Percentiles rank a stretch among this genome's conserved stretches.
phyloP scores from a whole-genome alignment of 495 filamentous ascomycete species.

The Saxophila tyrrhenica region DNA sequence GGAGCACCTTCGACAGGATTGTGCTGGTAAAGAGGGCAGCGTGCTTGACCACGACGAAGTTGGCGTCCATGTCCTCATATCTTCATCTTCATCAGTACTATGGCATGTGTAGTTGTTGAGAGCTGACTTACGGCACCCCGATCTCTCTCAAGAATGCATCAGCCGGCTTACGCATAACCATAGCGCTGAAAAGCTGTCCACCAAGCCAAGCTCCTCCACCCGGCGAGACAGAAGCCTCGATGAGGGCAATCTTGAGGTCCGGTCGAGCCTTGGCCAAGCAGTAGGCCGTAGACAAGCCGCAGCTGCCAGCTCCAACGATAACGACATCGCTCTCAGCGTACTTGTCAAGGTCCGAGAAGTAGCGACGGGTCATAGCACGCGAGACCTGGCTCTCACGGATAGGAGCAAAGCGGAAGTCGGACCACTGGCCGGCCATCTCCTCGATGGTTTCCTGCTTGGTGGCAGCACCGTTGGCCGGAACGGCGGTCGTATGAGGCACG shows the following conservation, averaged over 20 bases:
- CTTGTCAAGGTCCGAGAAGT: slow-evolving; percentile 78
- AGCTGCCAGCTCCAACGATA: slow-evolving; percentile 80
- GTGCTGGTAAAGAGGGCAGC: slow-evolving; percentile 85
- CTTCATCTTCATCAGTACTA: neutral
- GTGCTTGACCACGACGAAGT: slow-evolving; percentile 86
- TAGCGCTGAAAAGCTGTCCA: slow-evolving; percentile 82
- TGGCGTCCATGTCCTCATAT: slow-evolving; percentile 14
- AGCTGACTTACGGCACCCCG: slow-evolving; percentile 50
- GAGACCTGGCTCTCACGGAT: slow-evolving; percentile 87
- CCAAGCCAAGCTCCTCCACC: slow-evolving; percentile 86
- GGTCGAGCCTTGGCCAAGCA: slow-evolving; percentile 72
- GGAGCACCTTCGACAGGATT: slow-evolving; percentile 64
- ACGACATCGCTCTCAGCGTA: slow-evolving; percentile 88
- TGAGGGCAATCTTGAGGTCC: slow-evolving; percentile 82
- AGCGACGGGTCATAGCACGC: slow-evolving; percentile 83
- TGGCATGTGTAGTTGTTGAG: neutral
- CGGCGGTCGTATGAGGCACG: slow-evolving; percentile 23
- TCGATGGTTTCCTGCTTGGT: slow-evolving; percentile 38
- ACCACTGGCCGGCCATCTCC: slow-evolving; percentile 58
- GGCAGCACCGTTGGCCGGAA: slow-evolving; percentile 32
- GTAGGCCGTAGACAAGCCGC: slow-evolving; percentile 74
- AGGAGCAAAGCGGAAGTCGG: slow-evolving; percentile 65
- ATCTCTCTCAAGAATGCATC: slow-evolving; percentile 70
- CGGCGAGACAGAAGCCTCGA: slow-evolving; percentile 77
- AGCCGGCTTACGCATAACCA: slow-evolving; percentile 88